Base-by-base conservation (phyloP, 1,139 yeast species). In the Geotrichum candidum region DNA sequence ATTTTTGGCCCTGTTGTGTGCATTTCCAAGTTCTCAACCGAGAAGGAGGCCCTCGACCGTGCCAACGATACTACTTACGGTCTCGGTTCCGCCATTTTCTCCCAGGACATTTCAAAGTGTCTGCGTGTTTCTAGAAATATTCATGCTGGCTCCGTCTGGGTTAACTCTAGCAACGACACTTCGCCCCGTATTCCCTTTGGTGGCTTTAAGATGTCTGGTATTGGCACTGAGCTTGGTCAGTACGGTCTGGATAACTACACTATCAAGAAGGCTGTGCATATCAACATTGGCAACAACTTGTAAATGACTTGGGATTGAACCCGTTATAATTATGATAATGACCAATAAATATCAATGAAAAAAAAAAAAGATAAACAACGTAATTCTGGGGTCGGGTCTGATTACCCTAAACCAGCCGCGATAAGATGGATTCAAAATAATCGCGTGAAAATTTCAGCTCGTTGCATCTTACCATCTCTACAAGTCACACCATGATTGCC, bases 1-100 rank as follows among this genome's bases (percentile, higher is more conserved):
- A 90, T 91, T 68, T 91, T 91, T 72, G 97, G 97, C 41, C 97
- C 97, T n/a, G 96, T 90, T 50, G 90, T 87, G 56, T 83, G 89
- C n/a, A 79, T 88, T 60, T 78, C 85, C 67, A 85, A 84, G 74
- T 91, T 91, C 76, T 77, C 78, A 61, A 82, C 86, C 56, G 84
- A 83, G 64, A 91, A 87, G 62, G 94, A 90, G 70, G 96, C 84
- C 31, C 75, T 91, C 55, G 76, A 76, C 62, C 77, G 82, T 68
- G 95, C 96, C 57, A 90, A 90, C 73, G 84, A 84, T 70, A 80
- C 94, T 29, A 78, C 78, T 55, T 91, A 88, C 72, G 97, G 97
- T 68, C 83, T 90, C 69, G 96, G 91, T 70, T 91, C 95, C 55
- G 91, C 94, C 67, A 81, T 91, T 31, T 90, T 89, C 78, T 84